These are phyloP conservation scores for Artemisia argyi DNA, from an alignment of 129 eudicot genomes.

Conservation along the genomic window DNA sequence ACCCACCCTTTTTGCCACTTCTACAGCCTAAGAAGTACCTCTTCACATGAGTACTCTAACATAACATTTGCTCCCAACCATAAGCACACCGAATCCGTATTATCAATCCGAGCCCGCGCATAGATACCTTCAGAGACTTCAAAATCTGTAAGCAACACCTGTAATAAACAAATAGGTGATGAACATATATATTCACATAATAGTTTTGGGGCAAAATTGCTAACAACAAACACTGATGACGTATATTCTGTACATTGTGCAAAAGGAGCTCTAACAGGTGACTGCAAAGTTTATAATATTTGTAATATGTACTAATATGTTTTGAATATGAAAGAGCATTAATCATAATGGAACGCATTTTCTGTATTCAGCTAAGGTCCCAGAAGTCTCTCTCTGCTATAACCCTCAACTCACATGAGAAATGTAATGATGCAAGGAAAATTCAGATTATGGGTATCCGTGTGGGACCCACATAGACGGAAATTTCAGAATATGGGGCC, in stretches of 20 bases:
- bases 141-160: slow-evolving; percentile 86
- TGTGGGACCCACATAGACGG: too few species aligned
- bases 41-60: slow-evolving; percentile 98
- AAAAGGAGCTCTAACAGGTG: neutral
- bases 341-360: too few species aligned
- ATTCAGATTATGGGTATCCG: too few species aligned
- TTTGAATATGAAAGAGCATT: neutral
- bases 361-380: too few species aligned
- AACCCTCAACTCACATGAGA: too few species aligned
- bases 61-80: slow-evolving; percentile 99
- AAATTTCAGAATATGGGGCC: too few species aligned
- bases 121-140: slow-evolving; percentile 96
- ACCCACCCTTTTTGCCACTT: slow-evolving; percentile 8
- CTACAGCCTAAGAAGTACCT: slow-evolving; percentile 46
- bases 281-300: slow-evolving; percentile 1
- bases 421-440: neutral
- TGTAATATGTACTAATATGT: neutral
- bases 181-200: slow-evolving; percentile 6
- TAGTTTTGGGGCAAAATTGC: neutral
- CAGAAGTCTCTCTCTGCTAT: too few species aligned
- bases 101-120: slow-evolving; percentile 81
- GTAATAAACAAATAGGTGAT: slow-evolving; percentile 31
- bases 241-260: neutral
- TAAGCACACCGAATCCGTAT: slow-evolving; percentile 83
- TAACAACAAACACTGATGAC: slow-evolving; percentile 11